Conservation (phyloP, 2,329 filamentous ascomycete genomes). For the Talaromyces pinophilus region DNA sequence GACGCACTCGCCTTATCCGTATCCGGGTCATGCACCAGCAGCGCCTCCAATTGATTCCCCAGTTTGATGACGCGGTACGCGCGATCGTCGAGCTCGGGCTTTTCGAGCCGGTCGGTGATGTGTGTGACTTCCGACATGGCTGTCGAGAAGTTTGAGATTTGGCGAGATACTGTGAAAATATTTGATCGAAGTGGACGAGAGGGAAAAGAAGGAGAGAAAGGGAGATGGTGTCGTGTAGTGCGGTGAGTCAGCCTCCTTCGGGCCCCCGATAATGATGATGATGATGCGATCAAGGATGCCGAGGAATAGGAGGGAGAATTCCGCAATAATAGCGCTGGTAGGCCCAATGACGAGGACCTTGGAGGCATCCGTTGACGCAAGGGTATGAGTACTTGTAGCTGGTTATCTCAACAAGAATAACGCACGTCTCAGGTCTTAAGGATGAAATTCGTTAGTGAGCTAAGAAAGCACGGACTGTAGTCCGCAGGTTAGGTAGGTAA, state of each 20-base stretch:
- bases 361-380: constrained; percentile 33
- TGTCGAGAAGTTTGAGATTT: constrained; percentile 24
- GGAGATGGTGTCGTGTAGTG: background rate
- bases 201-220: background rate
- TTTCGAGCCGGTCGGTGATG: constrained; percentile 74
- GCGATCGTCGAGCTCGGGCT: constrained; percentile 80
- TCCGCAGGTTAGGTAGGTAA: background rate
- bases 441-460: too few relatives aligned
- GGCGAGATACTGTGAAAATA: constrained; percentile 16
- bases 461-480: background rate
- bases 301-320: background rate
- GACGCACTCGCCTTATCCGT: constrained; percentile 97
- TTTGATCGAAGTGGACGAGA: background rate
- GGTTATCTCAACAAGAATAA: background rate
- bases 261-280: background rate
- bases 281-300: background rate
- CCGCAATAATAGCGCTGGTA: background rate
- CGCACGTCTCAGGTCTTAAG: too few relatives aligned
- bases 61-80: constrained; percentile 84
- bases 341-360: constrained; percentile 37
- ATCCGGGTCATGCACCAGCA: constrained; percentile 89
- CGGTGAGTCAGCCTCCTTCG: background rate
- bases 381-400: constrained; percentile 8
- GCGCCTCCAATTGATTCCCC: constrained; percentile 81
- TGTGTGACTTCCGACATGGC: constrained; percentile 36